Evolutionary conservation across 1,284 basidiomycete species (phyloP).

Genomic region (Pyrrhoderma lamaoense): DNA sequence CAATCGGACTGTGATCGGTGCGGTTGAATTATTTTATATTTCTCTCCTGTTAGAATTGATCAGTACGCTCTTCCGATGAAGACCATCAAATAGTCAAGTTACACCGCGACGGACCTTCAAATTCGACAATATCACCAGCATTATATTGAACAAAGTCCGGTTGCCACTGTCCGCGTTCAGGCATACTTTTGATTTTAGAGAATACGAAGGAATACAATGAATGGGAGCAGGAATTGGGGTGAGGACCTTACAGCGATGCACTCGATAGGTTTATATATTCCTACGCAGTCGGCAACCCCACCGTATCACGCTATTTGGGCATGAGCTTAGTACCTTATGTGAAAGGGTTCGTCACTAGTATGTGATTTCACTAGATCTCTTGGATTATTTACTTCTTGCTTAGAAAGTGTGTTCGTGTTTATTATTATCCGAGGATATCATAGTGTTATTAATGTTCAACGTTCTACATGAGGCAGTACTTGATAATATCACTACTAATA

Average conservation of each 20-base stretch:
- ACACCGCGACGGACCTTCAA: constrained; percentile 47
- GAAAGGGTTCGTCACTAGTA: too few relatives aligned
- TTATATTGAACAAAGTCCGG: constrained; percentile 53
- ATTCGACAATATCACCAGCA: constrained; percentile 48
- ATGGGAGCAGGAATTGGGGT: background rate
- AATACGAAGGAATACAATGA: background rate
- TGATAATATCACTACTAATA: too few relatives aligned
- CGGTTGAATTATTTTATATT: constrained; percentile 64
- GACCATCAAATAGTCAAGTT: too few relatives aligned
- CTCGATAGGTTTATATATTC: background rate
- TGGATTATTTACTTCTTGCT: too few relatives aligned
- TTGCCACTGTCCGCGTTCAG: constrained; percentile 40
- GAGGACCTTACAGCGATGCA: background rate
- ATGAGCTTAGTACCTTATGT: too few relatives aligned
- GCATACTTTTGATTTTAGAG: constrained; percentile 31
- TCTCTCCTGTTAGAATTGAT: constrained; percentile 34
- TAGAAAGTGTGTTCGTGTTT: too few relatives aligned
- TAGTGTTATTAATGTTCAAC: too few relatives aligned
- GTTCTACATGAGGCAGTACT: too few relatives aligned
- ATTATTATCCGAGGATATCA: too few relatives aligned
- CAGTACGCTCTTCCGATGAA: background rate
- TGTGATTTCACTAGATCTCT: too few relatives aligned
- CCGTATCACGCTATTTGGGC: background rate
- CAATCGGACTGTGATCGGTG: constrained; percentile 63
- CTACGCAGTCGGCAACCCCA: background rate